A percentile compares a stretch with the other conserved stretches of the same genome.
Evolutionary conservation across 2,329 filamentous ascomycete species (phyloP).

Genomic region (Pseudogymnoascus sp.): DNA sequence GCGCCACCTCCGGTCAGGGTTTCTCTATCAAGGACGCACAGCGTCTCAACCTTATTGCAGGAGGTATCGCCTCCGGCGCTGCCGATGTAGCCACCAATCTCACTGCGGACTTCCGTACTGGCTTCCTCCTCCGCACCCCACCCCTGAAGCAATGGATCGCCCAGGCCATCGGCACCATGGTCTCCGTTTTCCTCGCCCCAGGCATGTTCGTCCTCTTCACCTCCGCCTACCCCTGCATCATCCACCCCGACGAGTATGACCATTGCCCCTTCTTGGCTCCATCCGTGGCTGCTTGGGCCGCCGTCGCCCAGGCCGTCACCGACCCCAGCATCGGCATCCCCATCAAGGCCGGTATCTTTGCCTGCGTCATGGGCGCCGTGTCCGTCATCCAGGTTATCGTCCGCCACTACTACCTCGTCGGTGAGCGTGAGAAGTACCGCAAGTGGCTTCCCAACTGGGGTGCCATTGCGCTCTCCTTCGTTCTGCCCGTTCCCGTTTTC

Average conservation of each 20-base stretch:
- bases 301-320: conserved; percentile 54
- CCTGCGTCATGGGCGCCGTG: conserved; percentile 45
- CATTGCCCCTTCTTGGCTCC: conserved; percentile 52
- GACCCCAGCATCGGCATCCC: conserved; percentile 48
- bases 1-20: conserved; percentile 48
- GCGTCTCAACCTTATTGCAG: conserved; percentile 57
- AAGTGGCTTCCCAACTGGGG: conserved; percentile 54
- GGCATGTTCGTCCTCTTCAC: conserved; percentile 61
- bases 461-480: conserved; percentile 50
- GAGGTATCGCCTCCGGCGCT: conserved; percentile 47
- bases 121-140: conserved; percentile 57
- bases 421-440: conserved; percentile 44
- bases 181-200: conserved; percentile 58
- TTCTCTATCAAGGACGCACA: conserved; percentile 45
- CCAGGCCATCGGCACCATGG: conserved; percentile 52
- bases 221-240: conserved; percentile 60
- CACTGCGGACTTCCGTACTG: conserved; percentile 57
- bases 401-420: conserved; percentile 46
- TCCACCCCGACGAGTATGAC: conserved; percentile 36
- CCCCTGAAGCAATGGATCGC: conserved; percentile 59
- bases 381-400: conserved; percentile 43
- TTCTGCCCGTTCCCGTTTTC: conserved; percentile 48
- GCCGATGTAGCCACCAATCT: conserved; percentile 46
- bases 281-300: conserved; percentile 57
- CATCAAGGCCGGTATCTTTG: conserved; percentile 45